Evolutionary conservation across 2,329 filamentous ascomycete genomes (phyloP), one percentile per base, ranked within the genome.

Genomic region (Didymella keratinophila): DNA sequence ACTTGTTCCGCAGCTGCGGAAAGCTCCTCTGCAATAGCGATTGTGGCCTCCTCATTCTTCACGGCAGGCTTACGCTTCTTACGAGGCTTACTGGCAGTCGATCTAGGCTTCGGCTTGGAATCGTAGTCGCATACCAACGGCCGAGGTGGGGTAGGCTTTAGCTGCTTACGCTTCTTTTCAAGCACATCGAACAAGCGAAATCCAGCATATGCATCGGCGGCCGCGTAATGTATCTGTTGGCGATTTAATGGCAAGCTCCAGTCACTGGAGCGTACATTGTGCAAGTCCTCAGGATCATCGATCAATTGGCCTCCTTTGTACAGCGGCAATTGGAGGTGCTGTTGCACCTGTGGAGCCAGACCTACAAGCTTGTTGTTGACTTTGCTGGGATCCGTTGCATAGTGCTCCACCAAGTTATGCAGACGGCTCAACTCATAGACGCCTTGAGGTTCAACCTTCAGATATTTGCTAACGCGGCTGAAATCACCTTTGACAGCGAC

Each of bases 381-480:
- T n/a, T 82, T 81, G 55, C 79, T 77, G 0, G 84, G 86, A 69
- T 87, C 88, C 60, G 87, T 92, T 8, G 56, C 57, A 42, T 63
- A 62, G 52, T 62, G 67, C 42, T 76, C 64, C 62, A 97, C 86
- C n/a, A 96, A 79, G 67, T 87, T 93, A 76, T 93, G 89, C 28
- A 96, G 78, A 71, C 96, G 90, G 73, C 91, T 94, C 4, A 97
- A 83, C 76, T 97, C 93, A 62, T 96, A 87, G 9, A 92, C 79
- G 1, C 91, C 90, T 42, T 80, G 83, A 5, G 87, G 79, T 1
- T 89, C 73, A 34, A 97, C 81, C 1, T 77, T 80, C 4, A 77
- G 66, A 2, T 95, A 81, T 61, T 82, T 86, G 32, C 81, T 81
- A 14, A 97, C 71, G 27, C 93, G 86, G 3, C 85, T 90, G 62